phyloP scores from a whole-genome alignment of 2,329 filamentous ascomycete species.

The Rutstroemia sp. region DNA sequence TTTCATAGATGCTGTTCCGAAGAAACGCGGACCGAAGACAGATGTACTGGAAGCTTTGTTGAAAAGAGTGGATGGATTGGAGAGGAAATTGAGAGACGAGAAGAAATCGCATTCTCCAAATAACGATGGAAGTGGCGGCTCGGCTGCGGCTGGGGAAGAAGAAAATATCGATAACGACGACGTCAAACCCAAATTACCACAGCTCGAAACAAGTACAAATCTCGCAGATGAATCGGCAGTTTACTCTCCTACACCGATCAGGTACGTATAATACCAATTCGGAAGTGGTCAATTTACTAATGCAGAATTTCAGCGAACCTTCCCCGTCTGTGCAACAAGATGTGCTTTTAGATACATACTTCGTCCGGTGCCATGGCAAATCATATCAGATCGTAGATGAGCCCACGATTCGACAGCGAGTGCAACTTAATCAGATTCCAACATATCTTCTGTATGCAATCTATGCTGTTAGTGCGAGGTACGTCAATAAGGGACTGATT shows the following conservation, averaged over 20 bases:
- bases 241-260: slow-evolving; percentile 37
- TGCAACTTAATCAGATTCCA: slow-evolving; percentile 51
- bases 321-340: slow-evolving; percentile 47
- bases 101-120: slow-evolving; percentile 36
- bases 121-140: slow-evolving; percentile 15
- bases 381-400: slow-evolving; percentile 80
- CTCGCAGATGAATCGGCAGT: slow-evolving; percentile 33
- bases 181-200: slow-evolving; percentile 31
- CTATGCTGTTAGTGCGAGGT: slow-evolving; percentile 58
- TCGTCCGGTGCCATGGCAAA: slow-evolving; percentile 71
- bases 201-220: slow-evolving; percentile 33
- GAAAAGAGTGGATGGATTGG: slow-evolving; percentile 78
- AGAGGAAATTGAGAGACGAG: slow-evolving; percentile 69
- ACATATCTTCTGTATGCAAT: slow-evolving; percentile 47
- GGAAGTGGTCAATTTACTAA: slow-evolving; percentile 13
- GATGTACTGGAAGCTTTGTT: slow-evolving; percentile 79
- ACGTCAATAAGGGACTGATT: slow-evolving; percentile 11
- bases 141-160: slow-evolving; percentile 15
- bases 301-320: slow-evolving; percentile 33
- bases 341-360: slow-evolving; percentile 69
- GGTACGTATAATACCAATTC: slow-evolving; percentile 29
- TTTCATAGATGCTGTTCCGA: slow-evolving; percentile 69
- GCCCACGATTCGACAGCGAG: slow-evolving; percentile 60
- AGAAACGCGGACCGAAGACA: slow-evolving; percentile 85
- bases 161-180: slow-evolving; percentile 24